phyloP scores from a whole-genome alignment of 176 grass and related monocot species.

The Saccharum officinarum region DNA sequence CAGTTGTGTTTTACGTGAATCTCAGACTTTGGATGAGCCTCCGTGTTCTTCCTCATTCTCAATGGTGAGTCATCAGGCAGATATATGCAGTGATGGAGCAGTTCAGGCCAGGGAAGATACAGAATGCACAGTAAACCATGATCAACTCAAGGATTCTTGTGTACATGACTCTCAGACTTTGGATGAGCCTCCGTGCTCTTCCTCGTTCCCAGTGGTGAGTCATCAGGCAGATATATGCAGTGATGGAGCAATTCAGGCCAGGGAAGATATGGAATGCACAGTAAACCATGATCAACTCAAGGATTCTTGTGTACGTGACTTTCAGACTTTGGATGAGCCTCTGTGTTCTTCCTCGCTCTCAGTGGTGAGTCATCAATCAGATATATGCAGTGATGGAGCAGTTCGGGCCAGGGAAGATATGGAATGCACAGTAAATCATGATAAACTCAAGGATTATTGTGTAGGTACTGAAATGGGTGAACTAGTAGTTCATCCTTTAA shows the following conservation, averaged over 20 bases:
- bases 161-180: constrained; percentile 6
- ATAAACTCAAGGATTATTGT: constrained; percentile 23
- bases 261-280: not conserved
- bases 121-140: not conserved
- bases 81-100: constrained; percentile 19
- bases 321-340: constrained; percentile 31
- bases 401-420: not conserved
- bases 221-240: constrained; percentile 19
- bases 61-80: constrained; percentile 12
- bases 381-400: constrained; percentile 20
- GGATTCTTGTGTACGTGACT: not conserved
- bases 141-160: constrained; percentile 22
- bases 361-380: constrained; percentile 7
- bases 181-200: constrained; percentile 29
- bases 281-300: constrained; percentile 18
- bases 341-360: constrained; percentile 21
- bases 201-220: constrained; percentile 2
- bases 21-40: constrained; percentile 27
- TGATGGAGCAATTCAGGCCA: constrained; percentile 5
- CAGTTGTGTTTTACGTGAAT: not conserved
- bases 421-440: not conserved
- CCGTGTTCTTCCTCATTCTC: constrained; percentile 24
- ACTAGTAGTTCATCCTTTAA: constrained; percentile 27
- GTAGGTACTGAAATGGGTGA: constrained; percentile 29
- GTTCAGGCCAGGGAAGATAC: not conserved